phyloP scores from a whole-genome alignment of 2,329 filamentous ascomycete species.

The Thyridium curvatum region DNA sequence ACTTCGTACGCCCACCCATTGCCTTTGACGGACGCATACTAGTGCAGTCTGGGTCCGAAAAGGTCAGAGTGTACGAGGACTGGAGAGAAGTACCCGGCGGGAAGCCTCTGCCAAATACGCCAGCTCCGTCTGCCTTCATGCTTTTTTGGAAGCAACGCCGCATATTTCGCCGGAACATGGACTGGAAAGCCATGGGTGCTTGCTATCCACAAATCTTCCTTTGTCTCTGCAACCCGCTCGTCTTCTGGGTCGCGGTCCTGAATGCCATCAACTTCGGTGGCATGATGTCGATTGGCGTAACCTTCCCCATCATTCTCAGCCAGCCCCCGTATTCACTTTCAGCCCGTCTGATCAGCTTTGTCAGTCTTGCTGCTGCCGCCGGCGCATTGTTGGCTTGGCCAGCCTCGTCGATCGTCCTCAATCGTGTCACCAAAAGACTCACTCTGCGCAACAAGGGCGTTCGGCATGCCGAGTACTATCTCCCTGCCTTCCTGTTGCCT shows the following conservation, averaged over 20 bases:
- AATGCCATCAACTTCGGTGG: slow-evolving; percentile 16
- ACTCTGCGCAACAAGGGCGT: slow-evolving; percentile 15
- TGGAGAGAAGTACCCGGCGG: slow-evolving; percentile 16
- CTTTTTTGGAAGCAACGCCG: slow-evolving; percentile 5
- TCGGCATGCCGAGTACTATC: slow-evolving; percentile 18
- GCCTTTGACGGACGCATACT: slow-evolving; percentile 32
- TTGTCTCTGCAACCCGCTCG: slow-evolving; percentile 17
- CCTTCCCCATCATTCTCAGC: slow-evolving; percentile 10
- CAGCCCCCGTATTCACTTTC: slow-evolving; percentile 10
- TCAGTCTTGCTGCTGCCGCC: slow-evolving; percentile 11
- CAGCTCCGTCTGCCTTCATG: slow-evolving; percentile 2
- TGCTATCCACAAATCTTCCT: slow-evolving; percentile 15
- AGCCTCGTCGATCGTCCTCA: slow-evolving; percentile 7
- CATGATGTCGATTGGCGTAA: slow-evolving; percentile 15
- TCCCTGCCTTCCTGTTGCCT: slow-evolving; percentile 14
- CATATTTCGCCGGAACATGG: slow-evolving; percentile 5
- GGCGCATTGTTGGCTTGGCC: slow-evolving; percentile 11
- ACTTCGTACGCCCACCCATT: slow-evolving; percentile 30
- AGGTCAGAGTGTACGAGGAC: slow-evolving; percentile 27
- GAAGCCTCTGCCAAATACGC: too few species aligned
- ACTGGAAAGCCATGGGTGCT: slow-evolving; percentile 8
- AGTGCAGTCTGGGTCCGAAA: slow-evolving; percentile 28
- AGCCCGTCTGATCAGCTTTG: slow-evolving; percentile 1
- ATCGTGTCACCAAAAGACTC: slow-evolving; percentile 12
- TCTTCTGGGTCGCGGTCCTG: slow-evolving; percentile 17